Conservation (phyloP, 176 grass and related monocot species). For the Lolium rigidum region DNA sequence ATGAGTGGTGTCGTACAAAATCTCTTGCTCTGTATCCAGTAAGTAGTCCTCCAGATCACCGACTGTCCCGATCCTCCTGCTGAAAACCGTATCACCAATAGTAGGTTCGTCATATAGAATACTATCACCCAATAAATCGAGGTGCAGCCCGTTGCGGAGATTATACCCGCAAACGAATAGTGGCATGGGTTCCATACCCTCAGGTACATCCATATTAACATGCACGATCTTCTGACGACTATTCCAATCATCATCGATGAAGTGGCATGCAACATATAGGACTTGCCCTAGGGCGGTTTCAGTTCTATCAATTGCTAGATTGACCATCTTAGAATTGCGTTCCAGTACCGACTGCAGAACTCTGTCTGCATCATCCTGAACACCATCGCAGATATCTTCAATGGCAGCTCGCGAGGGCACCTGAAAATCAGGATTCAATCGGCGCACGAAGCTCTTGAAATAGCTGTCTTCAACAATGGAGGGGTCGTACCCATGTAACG, state of each 20-base stretch:
- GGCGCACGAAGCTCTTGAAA: not conserved
- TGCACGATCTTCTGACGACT: not conserved
- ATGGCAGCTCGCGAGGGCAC: not conserved
- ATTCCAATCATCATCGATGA: not conserved
- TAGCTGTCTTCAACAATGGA: not conserved
- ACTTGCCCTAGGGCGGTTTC: not conserved
- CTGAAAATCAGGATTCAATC: not conserved
- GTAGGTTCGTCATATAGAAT: too few relatives aligned
- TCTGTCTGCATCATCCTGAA: not conserved
- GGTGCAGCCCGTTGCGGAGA: too few relatives aligned
- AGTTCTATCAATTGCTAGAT: not conserved
- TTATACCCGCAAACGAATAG: too few relatives aligned
- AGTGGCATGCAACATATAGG: not conserved
- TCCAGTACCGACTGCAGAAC: not conserved
- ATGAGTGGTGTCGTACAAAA: not conserved
- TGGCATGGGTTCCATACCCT: not conserved
- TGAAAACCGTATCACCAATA: too few relatives aligned
- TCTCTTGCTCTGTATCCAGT: not conserved
- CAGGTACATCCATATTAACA: not conserved
- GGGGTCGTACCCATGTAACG: not conserved
- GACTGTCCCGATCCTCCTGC: too few relatives aligned
- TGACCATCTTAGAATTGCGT: not conserved
- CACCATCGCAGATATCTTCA: not conserved
- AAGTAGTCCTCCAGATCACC: too few relatives aligned
- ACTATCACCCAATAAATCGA: too few relatives aligned